Percentiles rank a stretch among this genome's conserved stretches.
Evolutionary conservation across 2,329 filamentous ascomycete genomes (phyloP).

Genomic region (Neonectria sp.): DNA sequence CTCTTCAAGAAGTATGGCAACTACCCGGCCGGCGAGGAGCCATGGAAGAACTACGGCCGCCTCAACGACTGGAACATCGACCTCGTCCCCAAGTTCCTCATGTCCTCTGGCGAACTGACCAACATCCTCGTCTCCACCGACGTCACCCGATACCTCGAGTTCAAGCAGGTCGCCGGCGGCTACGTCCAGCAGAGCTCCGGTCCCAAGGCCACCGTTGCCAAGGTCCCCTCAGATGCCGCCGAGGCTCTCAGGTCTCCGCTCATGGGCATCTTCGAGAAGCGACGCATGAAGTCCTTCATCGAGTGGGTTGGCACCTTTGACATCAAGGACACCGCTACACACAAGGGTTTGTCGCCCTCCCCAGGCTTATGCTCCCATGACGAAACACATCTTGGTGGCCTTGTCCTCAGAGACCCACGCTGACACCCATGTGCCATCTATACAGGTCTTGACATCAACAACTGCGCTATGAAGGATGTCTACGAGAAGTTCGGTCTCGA

Average conservation of each 20-base stretch:
- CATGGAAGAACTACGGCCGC: conserved; percentile 98
- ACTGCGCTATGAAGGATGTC: conserved; percentile 95
- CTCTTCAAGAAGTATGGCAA: conserved; percentile 98
- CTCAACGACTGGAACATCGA: conserved; percentile 99
- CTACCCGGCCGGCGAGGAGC: conserved; percentile 83
- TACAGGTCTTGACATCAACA: conserved; percentile 83
- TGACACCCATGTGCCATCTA: conserved; percentile 31
- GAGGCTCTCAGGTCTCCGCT: conserved; percentile 94
- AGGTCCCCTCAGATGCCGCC: conserved; percentile 93
- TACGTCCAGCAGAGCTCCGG: conserved; percentile 92
- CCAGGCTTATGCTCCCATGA: background rate
- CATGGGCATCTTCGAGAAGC: conserved; percentile 99
- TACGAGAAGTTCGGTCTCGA: conserved; percentile 99
- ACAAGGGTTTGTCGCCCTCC: conserved; percentile 79
- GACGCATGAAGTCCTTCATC: conserved; percentile 95
- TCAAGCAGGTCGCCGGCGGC: conserved; percentile 95
- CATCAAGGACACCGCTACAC: conserved; percentile 83
- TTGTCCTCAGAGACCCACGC: background rate
- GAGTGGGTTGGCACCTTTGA: conserved; percentile 95
- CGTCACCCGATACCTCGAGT: conserved; percentile 89
- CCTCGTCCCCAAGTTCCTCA: conserved; percentile 96
- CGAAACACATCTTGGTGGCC: background rate
- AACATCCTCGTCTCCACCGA: conserved; percentile 99
- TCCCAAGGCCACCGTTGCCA: conserved; percentile 92
- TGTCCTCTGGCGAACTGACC: conserved; percentile 98